Base-by-base conservation (phyloP, 78 protist genomes). In the Diacronema lutheri region DNA sequence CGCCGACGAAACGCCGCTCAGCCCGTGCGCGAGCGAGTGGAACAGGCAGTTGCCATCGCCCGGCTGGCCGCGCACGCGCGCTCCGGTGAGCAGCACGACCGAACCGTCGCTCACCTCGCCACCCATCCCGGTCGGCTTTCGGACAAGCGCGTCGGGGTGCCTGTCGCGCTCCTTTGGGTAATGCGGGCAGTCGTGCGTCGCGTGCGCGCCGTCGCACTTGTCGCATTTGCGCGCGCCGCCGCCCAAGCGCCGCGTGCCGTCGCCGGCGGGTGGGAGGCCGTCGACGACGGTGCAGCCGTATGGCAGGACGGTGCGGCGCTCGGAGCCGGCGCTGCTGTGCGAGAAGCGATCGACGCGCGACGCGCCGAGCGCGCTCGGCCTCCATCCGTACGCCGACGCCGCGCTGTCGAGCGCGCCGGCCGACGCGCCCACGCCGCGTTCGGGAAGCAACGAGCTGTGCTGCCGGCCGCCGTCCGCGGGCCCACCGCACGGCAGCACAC, bases 21-120 rank as follows among this genome's bases (percentile, higher is more conserved):
- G 46, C 7, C 86, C 86, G 86, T 81, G n/a, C 1, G 57, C 0
- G 33, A 81, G 26, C 62, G 86, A 81, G 35, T 81, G 86, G 73
- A 81, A 81, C 35, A 81, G 86, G 33, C 86, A 81, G 25, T 11
- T 25, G 33, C 86, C 86, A 35, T 81, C 86, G 37, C 86, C 86
- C 33, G 86, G 86, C 46, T 81, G 86, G 37, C 60, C 50, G 13
- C 61, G 72, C 23, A 81, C 74, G 35, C 61, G 84, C 41, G 74
- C 69, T 73, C 9, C 12, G 38, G 5, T 1, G 41, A 81, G 71
- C 29, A 64, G 6, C 40, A 23, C 71, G 10, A 13, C 41, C 13
- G 40, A 41, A 10, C 71, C 71, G 66, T 61, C n/a, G 25, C 10
- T 10, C 10, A 4, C 66, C 26, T 26, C 66, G 23, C n/a, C n/a